Evolutionary conservation across 1,139 yeast species (phyloP), one percentile per base, ranked within the genome.

Genomic region (Saccharomyces hybrid): DNA sequence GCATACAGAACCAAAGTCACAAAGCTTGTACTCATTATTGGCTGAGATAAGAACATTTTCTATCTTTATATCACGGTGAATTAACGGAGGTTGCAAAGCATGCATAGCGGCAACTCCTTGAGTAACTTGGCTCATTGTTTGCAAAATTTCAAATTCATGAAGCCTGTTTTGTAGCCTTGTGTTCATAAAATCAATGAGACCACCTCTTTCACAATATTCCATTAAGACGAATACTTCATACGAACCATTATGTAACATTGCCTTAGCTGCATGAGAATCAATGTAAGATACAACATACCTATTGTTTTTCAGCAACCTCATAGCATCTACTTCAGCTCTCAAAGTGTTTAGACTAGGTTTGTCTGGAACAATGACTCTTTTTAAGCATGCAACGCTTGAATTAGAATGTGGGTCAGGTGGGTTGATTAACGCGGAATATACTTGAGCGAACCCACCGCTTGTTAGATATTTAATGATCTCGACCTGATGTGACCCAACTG

Each of bases 1-100:
- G 32, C 83, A 75, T 0, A 89, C 84, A 5, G 90, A 84, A 2
- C 95, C 95, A 69, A 86, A 86, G 71, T 86, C 95, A 67, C 90
- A 85, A 13, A 86, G 71, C 64, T 86, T 86, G 70, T 81, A 86
- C 56, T 75, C 75, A 28, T 78, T 73, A 25, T 77, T 70, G 7
- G 78, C 74, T 54, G 84, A 84, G 28, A 86, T 79, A 54, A 86
- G 72, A 7, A 86, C 91, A 66, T 86, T 86, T 66, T 86, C 95
- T 60, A 86, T 86, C 70, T 86, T 87, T 58, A 87, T 80, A 70
- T 87, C 95, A 55, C 93, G 74, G 67, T 87, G 95, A 49, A 86
- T 76, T 66, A 86, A 70, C 5, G 77, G 77, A 9, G 77, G 77
- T 52, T 78, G 74, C 56, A 80, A 62, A 26, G 77, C 76, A 69